These are phyloP conservation scores for Aspergillus versicolor DNA, from an alignment of 2,329 filamentous ascomycete genomes.

Conservation along the genomic window DNA sequence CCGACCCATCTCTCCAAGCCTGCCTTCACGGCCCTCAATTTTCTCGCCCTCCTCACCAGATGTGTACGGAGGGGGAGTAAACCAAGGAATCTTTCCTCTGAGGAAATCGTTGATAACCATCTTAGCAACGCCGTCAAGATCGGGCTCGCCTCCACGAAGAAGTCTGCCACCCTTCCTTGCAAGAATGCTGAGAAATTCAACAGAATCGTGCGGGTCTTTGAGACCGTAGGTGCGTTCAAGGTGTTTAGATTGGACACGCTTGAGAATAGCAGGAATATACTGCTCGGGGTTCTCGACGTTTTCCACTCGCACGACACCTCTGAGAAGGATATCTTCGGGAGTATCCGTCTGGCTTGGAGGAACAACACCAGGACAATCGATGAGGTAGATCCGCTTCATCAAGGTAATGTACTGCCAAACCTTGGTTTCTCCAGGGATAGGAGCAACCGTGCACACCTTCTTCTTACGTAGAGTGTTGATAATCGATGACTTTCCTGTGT, in stretches of 20 bases:
- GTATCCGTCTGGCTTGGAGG: slow-evolving; percentile 82
- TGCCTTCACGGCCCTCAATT: slow-evolving; percentile 71
- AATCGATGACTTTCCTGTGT: slow-evolving; percentile 93
- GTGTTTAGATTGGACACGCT: slow-evolving; percentile 78
- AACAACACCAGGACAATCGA: slow-evolving; percentile 95
- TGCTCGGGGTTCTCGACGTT: slow-evolving; percentile 96
- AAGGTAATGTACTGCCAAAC: slow-evolving; percentile 97
- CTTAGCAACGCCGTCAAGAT: slow-evolving; percentile 91
- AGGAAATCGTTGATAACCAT: slow-evolving; percentile 97
- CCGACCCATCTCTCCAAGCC: slow-evolving; percentile 77
- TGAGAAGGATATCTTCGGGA: slow-evolving; percentile 81
- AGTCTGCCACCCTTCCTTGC: slow-evolving; percentile 84
- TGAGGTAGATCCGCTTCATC: slow-evolving; percentile 92
- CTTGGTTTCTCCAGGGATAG: slow-evolving; percentile 95
- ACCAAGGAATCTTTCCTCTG: slow-evolving; percentile 95
- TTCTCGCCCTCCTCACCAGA: slow-evolving; percentile 51
- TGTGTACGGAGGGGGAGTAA: slow-evolving; percentile 70
- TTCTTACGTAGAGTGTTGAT: slow-evolving; percentile 96
- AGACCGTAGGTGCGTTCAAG: slow-evolving; percentile 92
- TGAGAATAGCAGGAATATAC: slow-evolving; percentile 82
- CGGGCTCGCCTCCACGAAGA: slow-evolving; percentile 88
- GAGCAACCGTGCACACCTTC: slow-evolving; percentile 89
- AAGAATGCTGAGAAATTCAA: slow-evolving; percentile 81
- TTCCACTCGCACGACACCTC: slow-evolving; percentile 90
- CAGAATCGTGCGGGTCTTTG: slow-evolving; percentile 71